Conservation (phyloP, 2,329 filamentous ascomycete genomes). For the Aspergillus caelatus region DNA sequence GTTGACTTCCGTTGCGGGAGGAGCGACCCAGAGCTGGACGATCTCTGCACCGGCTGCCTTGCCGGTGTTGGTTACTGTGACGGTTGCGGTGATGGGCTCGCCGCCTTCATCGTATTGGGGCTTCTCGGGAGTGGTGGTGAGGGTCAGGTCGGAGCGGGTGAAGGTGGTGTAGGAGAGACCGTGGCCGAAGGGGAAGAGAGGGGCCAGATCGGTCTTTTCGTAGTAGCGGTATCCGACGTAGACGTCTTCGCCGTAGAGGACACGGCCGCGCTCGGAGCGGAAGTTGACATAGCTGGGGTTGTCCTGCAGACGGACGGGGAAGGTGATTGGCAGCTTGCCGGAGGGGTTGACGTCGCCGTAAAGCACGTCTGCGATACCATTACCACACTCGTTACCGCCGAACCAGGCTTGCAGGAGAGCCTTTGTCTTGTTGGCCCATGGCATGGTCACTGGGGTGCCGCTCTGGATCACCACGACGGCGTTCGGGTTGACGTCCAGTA, state of each 20-base stretch:
- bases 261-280: constrained; percentile 68
- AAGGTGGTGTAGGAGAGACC: constrained; percentile 79
- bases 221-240: constrained; percentile 83
- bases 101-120: constrained; percentile 42
- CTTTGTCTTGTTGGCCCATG: constrained; percentile 48
- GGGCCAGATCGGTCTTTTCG: constrained; percentile 66
- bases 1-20: constrained; percentile 54
- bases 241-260: constrained; percentile 77
- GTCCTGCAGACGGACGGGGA: constrained; percentile 68
- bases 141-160: constrained; percentile 52
- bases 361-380: constrained; percentile 76
- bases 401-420: constrained; percentile 80
- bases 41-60: constrained; percentile 56
- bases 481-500: constrained; percentile 68
- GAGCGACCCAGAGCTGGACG: constrained; percentile 58
- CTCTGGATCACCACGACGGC: constrained; percentile 76
- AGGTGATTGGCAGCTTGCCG: constrained; percentile 73
- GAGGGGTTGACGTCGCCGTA: constrained; percentile 75
- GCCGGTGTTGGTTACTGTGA: constrained; percentile 57
- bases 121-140: constrained; percentile 30
- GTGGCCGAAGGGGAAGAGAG: constrained; percentile 77
- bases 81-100: constrained; percentile 51
- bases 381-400: constrained; percentile 83
- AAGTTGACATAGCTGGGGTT: constrained; percentile 79
- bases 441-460: constrained; percentile 66